A percentile compares a stretch with the other conserved stretches of the same genome.
Conservation (phyloP, 2,329 filamentous ascomycete species). For the Monilinia vaccinii-corymbosi region DNA sequence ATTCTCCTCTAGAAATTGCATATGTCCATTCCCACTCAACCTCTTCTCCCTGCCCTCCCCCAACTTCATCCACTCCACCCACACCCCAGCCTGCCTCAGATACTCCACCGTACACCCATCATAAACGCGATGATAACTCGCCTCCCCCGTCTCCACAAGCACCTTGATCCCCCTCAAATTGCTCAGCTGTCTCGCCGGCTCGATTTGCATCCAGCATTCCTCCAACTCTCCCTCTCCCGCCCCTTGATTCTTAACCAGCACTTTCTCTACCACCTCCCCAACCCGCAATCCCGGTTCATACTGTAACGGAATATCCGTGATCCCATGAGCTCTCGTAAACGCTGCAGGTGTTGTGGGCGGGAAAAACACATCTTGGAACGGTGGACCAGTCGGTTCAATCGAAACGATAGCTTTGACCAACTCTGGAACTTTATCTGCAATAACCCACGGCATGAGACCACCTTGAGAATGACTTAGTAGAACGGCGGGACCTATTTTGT, state of each 20-base stretch:
- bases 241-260: not conserved
- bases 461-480: slow-evolving; percentile 36
- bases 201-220: slow-evolving; percentile 30
- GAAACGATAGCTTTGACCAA: slow-evolving; percentile 36
- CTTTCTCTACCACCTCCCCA: not conserved
- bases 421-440: slow-evolving; percentile 34
- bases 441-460: slow-evolving; percentile 34
- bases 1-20: slow-evolving; percentile 42
- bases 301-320: slow-evolving; percentile 40
- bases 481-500: slow-evolving; percentile 19
- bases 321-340: slow-evolving; percentile 34
- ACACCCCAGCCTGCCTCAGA: slow-evolving; percentile 36
- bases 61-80: slow-evolving; percentile 31
- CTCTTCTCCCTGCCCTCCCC: slow-evolving; percentile 23
- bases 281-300: slow-evolving; percentile 26
- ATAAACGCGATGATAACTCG: slow-evolving; percentile 39
- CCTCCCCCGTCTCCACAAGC: slow-evolving; percentile 34
- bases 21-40: slow-evolving; percentile 38
- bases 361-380: slow-evolving; percentile 34
- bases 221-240: not conserved
- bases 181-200: slow-evolving; percentile 29
- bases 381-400: slow-evolving; percentile 40
- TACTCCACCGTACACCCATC: slow-evolving; percentile 36
- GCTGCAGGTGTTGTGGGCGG: slow-evolving; percentile 16
- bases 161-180: slow-evolving; percentile 32